phyloP scores from a whole-genome alignment of 1,284 basidiomycete genomes.

The Ceratobasidium sp. region DNA sequence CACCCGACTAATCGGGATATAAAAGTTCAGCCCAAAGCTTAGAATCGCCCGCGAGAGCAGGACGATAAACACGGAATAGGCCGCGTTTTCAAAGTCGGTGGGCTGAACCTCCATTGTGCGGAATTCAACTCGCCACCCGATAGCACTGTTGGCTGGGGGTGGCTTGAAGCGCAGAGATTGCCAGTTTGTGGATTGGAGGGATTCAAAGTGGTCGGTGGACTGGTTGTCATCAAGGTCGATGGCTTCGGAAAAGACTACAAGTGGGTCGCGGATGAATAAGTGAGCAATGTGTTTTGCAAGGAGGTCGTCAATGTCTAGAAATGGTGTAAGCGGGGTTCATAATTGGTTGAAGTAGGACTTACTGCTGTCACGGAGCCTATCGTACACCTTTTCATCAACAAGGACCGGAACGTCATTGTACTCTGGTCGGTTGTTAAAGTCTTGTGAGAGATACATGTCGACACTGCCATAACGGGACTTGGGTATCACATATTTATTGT shows the following conservation, averaged over 20 bases:
- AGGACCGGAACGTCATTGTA: constrained; percentile 92
- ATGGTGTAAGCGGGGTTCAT: constrained; percentile 1
- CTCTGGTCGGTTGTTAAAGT: constrained; percentile 84
- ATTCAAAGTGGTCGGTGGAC: constrained; percentile 10
- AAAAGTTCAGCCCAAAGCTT: constrained; percentile 90
- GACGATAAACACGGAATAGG: constrained; percentile 93
- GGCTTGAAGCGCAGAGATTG: constrained; percentile 99
- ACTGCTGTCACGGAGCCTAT: constrained; percentile 77
- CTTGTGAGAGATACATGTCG: constrained; percentile 85
- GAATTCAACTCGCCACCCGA: constrained; percentile 99
- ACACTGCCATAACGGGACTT: constrained; percentile 98
- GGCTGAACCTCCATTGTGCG: constrained; percentile 98
- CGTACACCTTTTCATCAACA: constrained; percentile 75
- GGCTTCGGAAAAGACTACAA: constrained; percentile 93
- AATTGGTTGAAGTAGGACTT: constrained; percentile 43
- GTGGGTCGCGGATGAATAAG: constrained; percentile 95
- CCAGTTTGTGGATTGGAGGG: constrained; percentile 95
- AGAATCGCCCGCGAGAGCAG: constrained; percentile 93
- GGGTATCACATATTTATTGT: constrained; percentile 79
- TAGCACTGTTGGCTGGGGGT: constrained; percentile 86
- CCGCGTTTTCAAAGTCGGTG: constrained; percentile 99
- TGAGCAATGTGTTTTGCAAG: constrained; percentile 93
- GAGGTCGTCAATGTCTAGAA: constrained; percentile 81
- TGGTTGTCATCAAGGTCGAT: constrained; percentile 85
- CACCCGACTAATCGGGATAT: constrained; percentile 97